phyloP scores from a whole-genome alignment of 257 asterid genomes.

The Plantago elongata region DNA sequence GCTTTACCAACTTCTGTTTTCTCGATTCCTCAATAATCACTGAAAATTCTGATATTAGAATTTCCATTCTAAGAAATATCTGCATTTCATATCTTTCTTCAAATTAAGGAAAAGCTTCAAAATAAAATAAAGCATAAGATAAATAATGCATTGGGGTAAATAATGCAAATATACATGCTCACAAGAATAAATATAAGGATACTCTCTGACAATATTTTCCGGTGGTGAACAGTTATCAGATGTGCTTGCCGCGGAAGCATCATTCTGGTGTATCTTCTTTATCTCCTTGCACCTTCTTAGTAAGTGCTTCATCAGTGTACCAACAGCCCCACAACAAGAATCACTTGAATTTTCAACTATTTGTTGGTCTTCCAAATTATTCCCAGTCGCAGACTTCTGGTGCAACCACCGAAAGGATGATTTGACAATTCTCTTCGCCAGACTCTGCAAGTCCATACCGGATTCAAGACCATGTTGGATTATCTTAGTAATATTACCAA shows the following conservation, averaged over 20 bases:
- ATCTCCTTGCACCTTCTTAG: conserved; percentile 72
- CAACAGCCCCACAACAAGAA: conserved; percentile 29
- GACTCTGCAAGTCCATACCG: conserved; percentile 68
- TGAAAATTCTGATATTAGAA: conserved; percentile 48
- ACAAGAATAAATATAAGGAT: conserved; percentile 40
- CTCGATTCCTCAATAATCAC: conserved; percentile 45
- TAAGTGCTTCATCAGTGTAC: conserved; percentile 37
- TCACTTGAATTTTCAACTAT: conserved; percentile 23
- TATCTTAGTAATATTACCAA: conserved; percentile 41
- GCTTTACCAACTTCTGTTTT: conserved; percentile 67
- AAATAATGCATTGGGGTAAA: not conserved
- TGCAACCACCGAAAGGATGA: conserved; percentile 48
- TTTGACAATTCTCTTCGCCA: conserved; percentile 68
- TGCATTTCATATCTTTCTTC: conserved; percentile 75
- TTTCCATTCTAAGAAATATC: conserved; percentile 92
- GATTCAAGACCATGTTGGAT: conserved; percentile 66
- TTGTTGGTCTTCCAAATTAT: conserved; percentile 28
- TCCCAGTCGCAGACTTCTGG: conserved; percentile 28
- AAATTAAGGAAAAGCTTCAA: conserved; percentile 38
- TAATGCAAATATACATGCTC: not conserved
- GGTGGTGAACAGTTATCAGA: conserved; percentile 32
- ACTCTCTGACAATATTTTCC: conserved; percentile 67
- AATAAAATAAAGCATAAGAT: not conserved
- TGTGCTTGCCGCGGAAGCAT: conserved; percentile 19
- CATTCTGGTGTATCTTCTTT: conserved; percentile 44